Evolutionary conservation across 169 alveolate species (phyloP).

Genomic region (Plasmodium fragile): DNA sequence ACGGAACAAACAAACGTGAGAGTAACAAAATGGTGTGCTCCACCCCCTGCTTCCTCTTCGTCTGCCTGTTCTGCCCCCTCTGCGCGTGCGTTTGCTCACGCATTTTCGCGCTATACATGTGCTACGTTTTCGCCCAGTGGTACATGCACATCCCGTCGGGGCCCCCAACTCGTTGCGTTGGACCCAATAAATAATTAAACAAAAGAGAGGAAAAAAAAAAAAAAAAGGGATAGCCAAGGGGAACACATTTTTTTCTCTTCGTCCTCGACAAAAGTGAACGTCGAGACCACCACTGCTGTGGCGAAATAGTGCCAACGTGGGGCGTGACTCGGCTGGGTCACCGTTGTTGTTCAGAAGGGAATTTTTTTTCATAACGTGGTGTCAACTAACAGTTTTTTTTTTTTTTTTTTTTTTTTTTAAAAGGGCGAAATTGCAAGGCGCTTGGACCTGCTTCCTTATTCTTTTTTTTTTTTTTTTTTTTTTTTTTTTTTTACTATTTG

Average conservation of each 20-base stretch:
- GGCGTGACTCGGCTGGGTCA: not conserved
- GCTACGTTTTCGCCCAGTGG: not conserved
- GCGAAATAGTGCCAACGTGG: not conserved
- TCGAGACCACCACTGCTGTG: not conserved
- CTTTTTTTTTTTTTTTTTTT: not conserved
- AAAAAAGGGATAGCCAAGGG: not conserved
- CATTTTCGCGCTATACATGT: not conserved
- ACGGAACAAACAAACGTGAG: not conserved
- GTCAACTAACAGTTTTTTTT: not conserved
- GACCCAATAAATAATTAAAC: not conserved
- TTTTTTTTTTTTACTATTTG: not conserved
- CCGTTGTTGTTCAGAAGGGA: not conserved
- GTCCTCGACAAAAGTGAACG: not conserved
- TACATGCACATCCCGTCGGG: not conserved
- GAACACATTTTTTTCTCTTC: too few relatives aligned
- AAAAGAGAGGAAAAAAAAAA: not conserved
- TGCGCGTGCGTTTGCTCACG: not conserved
- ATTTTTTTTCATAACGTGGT: not conserved
- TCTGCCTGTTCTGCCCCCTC: not conserved
- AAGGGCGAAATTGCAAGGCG: too few relatives aligned
- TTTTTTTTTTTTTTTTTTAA: not conserved
- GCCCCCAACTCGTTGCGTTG: not conserved
- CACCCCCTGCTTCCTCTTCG: not conserved
- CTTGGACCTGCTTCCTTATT: too few relatives aligned
- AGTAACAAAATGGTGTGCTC: not conserved